Evolutionary conservation across 257 asterid genomes (phyloP).

Genomic region (Hygrophila difformis): DNA sequence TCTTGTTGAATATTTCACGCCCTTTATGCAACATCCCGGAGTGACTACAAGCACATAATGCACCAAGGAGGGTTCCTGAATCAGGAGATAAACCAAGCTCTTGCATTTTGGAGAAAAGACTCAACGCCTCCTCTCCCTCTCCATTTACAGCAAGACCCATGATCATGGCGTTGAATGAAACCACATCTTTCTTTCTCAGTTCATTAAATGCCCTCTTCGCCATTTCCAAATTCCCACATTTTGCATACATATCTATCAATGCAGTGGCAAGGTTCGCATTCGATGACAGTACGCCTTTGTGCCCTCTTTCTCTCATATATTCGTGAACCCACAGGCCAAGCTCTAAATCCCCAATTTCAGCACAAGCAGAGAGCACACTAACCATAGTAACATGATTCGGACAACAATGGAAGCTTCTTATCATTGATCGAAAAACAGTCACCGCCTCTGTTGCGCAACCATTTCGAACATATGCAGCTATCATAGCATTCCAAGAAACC

Average conservation of each 20-base stretch:
- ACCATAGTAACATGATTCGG: conserved; percentile 88
- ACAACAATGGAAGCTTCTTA: conserved; percentile 24
- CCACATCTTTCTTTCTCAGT: conserved; percentile 44
- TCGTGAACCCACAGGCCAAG: conserved; percentile 61
- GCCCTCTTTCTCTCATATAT: conserved; percentile 39
- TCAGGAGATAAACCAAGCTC: conserved; percentile 28
- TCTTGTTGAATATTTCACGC: conserved; percentile 36
- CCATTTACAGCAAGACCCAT: conserved; percentile 71
- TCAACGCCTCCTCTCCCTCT: conserved; percentile 46
- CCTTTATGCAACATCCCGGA: conserved; percentile 50
- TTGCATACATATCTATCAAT: conserved; percentile 65
- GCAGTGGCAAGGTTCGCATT: conserved; percentile 67
- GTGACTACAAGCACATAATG: conserved; percentile 55
- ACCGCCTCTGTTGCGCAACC: conserved; percentile 47
- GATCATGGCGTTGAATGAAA: conserved; percentile 73
- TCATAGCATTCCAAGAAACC: conserved; percentile 63
- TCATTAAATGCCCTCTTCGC: conserved; percentile 36
- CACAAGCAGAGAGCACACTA: conserved; percentile 64
- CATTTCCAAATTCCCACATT: conserved; percentile 54
- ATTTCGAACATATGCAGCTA: conserved; percentile 50
- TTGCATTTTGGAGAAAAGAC: conserved; percentile 37
- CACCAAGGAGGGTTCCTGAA: conserved; percentile 42
- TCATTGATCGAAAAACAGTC: conserved; percentile 41
- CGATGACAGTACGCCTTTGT: conserved; percentile 27
- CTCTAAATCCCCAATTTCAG: conserved; percentile 57